Percentiles rank a stretch among this genome's conserved stretches.
Conservation (phyloP, 2,329 filamentous ascomycete species). For the Sclerotinia borealis region DNA sequence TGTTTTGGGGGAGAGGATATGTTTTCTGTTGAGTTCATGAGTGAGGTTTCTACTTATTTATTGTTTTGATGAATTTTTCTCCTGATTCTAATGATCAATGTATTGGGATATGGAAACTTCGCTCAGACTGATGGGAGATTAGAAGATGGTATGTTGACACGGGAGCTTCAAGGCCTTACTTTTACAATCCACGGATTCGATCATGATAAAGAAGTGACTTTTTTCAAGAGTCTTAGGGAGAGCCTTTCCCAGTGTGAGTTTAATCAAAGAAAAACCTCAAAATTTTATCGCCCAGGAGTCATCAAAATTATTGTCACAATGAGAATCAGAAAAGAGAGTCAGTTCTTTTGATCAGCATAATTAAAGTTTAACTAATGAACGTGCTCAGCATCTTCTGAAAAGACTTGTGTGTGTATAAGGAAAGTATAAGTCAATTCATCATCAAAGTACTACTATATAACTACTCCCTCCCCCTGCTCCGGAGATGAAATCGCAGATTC, state of each 20-base stretch:
- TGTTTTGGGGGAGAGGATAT: no score
- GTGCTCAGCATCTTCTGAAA: slow-evolving; percentile 6
- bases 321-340: not conserved
- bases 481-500: slow-evolving; percentile 8
- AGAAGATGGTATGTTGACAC: not conserved
- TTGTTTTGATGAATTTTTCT: no score
- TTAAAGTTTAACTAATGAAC: slow-evolving; percentile 2
- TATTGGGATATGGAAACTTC: not conserved
- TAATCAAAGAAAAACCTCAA: not conserved
- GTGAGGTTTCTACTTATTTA: no score
- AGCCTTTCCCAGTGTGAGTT: no score
- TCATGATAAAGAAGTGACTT: not conserved
- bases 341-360: slow-evolving; percentile 12
- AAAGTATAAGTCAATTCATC: slow-evolving; percentile 3
- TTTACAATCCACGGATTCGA: not conserved
- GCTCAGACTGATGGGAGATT: not conserved
- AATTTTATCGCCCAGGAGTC: not conserved
- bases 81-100: no score
- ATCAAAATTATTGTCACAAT: not conserved
- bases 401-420: not conserved
- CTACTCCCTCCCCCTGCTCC: not conserved
- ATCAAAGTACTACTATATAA: slow-evolving; percentile 5
- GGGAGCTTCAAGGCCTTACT: not conserved
- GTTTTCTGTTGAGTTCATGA: no score
- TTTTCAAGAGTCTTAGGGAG: not conserved